Evolutionary conservation across 495 filamentous ascomycete species (phyloP).

Genomic region (Bathelium albidoporum): DNA sequence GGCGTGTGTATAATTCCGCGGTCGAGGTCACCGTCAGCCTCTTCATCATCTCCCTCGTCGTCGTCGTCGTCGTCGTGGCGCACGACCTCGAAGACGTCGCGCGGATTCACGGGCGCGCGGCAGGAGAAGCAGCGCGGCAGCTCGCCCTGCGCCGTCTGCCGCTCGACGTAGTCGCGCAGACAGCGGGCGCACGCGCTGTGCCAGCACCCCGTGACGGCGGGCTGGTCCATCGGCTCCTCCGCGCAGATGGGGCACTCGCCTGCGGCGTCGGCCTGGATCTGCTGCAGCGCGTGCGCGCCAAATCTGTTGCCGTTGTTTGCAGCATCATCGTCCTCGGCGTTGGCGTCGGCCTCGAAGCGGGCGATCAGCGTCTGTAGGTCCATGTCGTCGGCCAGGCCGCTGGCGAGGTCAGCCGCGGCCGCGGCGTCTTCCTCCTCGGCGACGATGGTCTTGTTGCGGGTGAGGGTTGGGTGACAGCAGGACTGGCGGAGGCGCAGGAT

Average conservation of each 20-base stretch:
- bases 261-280: conserved; percentile 79
- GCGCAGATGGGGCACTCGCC: conserved; percentile 92
- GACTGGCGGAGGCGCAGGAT: conserved; percentile 88
- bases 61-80: conserved; percentile 34
- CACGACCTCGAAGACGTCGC: conserved; percentile 87
- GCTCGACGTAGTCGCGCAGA: conserved; percentile 72
- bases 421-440: conserved; percentile 82
- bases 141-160: conserved; percentile 66
- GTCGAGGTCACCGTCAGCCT: too few species aligned
- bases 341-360: conserved; percentile 51
- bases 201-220: conserved; percentile 91
- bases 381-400: conserved; percentile 89
- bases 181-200: conserved; percentile 94
- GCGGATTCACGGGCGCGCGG: conserved; percentile 65
- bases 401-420: conserved; percentile 64
- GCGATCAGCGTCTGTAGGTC: conserved; percentile 77
- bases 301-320: conserved; percentile 59
- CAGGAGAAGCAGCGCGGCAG: conserved; percentile 80
- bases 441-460: conserved; percentile 71
- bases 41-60: not conserved
- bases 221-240: conserved; percentile 89
- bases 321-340: conserved; percentile 53
- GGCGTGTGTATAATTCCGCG: too few species aligned
- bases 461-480: conserved; percentile 86
- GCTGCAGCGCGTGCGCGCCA: conserved; percentile 72